A percentile compares a stretch with the other conserved stretches of the same genome.
Evolutionary conservation across 2,329 filamentous ascomycete species (phyloP).

Genomic region (Rutstroemia sp.): DNA sequence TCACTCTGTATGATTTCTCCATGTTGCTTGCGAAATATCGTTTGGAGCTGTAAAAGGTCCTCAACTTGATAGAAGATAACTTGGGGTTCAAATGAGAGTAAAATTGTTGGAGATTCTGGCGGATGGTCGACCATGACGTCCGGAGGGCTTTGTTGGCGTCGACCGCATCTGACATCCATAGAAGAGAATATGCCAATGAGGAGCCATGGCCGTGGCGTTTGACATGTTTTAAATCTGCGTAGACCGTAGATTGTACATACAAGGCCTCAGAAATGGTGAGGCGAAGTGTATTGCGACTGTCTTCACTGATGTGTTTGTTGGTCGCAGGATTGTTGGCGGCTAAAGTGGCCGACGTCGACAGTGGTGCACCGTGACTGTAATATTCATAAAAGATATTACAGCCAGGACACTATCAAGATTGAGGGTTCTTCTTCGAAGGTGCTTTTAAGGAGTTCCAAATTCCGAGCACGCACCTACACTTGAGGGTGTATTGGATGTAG

Average conservation of each 20-base stretch:
- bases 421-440: too few species aligned
- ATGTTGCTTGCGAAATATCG: background rate
- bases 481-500: too few species aligned
- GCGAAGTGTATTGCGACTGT: background rate
- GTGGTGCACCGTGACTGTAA: background rate
- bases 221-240: background rate
- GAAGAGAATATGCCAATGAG: background rate
- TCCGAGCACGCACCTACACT: too few species aligned
- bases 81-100: background rate
- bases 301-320: background rate
- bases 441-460: too few species aligned
- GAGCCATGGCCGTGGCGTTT: background rate
- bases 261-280: background rate
- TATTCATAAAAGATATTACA: background rate
- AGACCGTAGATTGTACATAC: too few species aligned
- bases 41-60: background rate
- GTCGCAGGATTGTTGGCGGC: background rate
- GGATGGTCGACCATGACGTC: background rate
- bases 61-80: background rate
- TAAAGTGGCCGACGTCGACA: background rate
- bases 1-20: constrained; percentile 1
- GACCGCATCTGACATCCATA: background rate
- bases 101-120: background rate
- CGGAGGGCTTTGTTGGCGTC: background rate
- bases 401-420: too few species aligned